Base-by-base conservation (phyloP, 139 green algal genomes). In the Picochlorum costavermella region DNA sequence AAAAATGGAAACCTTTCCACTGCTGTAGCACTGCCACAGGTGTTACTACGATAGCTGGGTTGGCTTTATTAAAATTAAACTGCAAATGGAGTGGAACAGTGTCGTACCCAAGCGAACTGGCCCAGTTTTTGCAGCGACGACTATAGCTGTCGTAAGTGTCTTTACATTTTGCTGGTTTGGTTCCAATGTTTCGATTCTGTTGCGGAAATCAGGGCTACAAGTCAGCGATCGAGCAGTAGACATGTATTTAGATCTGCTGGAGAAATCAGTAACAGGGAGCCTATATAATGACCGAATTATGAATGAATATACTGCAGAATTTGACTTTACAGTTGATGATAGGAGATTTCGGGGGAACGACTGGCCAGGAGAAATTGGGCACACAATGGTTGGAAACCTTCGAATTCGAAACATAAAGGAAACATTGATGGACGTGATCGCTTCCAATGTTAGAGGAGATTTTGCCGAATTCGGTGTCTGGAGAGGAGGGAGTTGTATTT, bases 391-490 rank as follows among this genome's bases (percentile, higher is more conserved):
- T 10, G 45, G 45, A 51, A 51, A 51, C 45, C 45, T 51, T 51
- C 45, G 45, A 13, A 51, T 51, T 51, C 45, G 45, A 8, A 51
- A 51, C 45, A 51, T 51, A 25, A 51, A 51, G 45, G 45, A 51
- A 51, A 25, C 45, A 13, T 51, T 51, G 16, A 8, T 51, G 45
- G 45, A 51, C 45, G 45, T 51, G 9, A 51, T 51, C 14, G 45
- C 45, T n/a, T 51, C 45, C 6, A 51, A 51, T 51, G 45, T 51
- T 51, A 51, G 16, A 51, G 45, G 45, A 51, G 45, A 51, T 10
- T 51, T 51, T 51, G 45, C 45, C 16, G 45, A 51, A 51, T 51
- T 51, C 45, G 45, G 45, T 51, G 45, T 51, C 16, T 51, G 45
- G 45, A 51, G 45, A 51, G 45, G 45, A 13, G 45, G 45, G 45